Evolutionary conservation across 1,284 basidiomycete genomes (phyloP).

Genomic region (Trichosporon ovoides): DNA sequence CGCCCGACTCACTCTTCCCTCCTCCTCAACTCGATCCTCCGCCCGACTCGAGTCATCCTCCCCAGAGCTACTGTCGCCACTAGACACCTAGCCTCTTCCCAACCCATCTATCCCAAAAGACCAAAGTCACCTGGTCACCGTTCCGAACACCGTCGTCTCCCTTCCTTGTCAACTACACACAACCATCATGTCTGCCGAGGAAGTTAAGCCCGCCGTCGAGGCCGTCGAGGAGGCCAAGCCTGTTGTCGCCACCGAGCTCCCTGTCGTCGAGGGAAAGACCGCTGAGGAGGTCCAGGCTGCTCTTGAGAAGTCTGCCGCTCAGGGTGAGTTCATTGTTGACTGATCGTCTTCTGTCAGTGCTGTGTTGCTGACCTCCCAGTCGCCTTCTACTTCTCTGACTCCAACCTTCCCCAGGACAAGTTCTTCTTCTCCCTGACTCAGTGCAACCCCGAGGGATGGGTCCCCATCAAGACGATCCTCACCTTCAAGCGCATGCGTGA

Average conservation of each 20-base stretch:
- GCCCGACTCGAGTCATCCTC: neutral
- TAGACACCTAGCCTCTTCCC: neutral
- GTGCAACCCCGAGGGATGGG: slow-evolving; percentile 75
- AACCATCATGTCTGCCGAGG: slow-evolving; percentile 2
- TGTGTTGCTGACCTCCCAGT: no score
- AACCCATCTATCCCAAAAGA: neutral
- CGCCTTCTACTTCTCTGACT: slow-evolving; percentile 95
- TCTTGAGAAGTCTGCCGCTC: slow-evolving; percentile 35
- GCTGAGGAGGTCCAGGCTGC: slow-evolving; percentile 34
- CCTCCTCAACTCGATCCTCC: neutral
- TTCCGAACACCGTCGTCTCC: neutral
- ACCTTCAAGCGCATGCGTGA: slow-evolving; percentile 96
- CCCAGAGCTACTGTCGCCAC: neutral
- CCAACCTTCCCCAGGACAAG: slow-evolving; percentile 95
- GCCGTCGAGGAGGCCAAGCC: slow-evolving; percentile 19
- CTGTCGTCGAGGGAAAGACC: slow-evolving; percentile 33
- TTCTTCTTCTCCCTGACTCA: slow-evolving; percentile 91
- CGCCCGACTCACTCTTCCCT: no score
- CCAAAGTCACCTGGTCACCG: neutral
- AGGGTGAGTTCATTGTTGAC: no score
- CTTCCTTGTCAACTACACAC: neutral
- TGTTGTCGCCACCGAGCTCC: slow-evolving; percentile 16
- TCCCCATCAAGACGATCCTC: slow-evolving; percentile 77
- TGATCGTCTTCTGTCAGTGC: no score
- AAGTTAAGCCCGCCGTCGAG: neutral